phyloP scores from a whole-genome alignment of 2,329 filamentous ascomycete genomes.

The Alternaria sp. region DNA sequence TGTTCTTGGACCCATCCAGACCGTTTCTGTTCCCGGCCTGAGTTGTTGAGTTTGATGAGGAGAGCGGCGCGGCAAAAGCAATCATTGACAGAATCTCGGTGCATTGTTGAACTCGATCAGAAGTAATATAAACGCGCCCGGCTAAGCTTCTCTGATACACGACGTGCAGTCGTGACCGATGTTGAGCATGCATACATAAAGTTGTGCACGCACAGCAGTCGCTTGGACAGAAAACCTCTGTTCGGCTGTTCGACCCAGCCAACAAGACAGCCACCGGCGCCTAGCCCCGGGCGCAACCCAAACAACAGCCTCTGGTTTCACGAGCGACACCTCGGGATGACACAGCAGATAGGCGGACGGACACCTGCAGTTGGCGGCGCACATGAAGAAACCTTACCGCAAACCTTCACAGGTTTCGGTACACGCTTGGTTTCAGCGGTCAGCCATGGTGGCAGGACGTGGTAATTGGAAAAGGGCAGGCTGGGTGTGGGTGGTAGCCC shows the following conservation, averaged over 20 bases:
- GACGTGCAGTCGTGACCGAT: not conserved
- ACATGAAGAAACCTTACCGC: not conserved
- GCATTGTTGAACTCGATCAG: not conserved
- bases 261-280: not conserved
- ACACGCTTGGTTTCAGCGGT: slow-evolving; percentile 1
- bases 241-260: not conserved
- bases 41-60: not conserved
- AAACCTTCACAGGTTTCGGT: not conserved
- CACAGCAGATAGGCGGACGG: not conserved
- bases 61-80: not conserved
- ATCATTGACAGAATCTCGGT: not conserved
- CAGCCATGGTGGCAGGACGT: slow-evolving; percentile 1
- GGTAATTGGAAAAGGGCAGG: not conserved
- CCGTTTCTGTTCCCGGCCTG: not conserved
- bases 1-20: not conserved
- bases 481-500: not conserved
- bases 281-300: not conserved
- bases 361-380: not conserved
- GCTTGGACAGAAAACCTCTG: not conserved
- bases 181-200: not conserved
- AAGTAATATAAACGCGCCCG: not conserved
- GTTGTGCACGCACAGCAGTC: not conserved
- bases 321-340: not conserved
- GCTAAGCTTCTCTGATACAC: not conserved
- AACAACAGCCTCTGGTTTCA: not conserved